Base-by-base conservation (phyloP, 2,329 filamentous ascomycete species). In the Aphanoascus verrucosus region DNA sequence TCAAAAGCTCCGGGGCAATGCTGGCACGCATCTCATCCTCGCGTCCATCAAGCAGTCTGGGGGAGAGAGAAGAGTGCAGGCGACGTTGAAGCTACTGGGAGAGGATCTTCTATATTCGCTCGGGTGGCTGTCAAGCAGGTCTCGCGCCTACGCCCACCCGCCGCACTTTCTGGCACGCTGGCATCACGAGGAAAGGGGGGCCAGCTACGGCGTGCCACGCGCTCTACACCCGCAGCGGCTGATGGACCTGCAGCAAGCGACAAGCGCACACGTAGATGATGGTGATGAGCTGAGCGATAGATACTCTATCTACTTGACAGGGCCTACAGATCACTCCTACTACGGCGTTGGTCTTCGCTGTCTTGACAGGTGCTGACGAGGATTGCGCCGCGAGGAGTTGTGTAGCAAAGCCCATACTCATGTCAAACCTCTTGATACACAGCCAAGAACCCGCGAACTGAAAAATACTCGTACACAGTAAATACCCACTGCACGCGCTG, bases 141-240 rank as follows among this genome's bases (percentile, higher is more conserved):
- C 56, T 48, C 17, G 50, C 44, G 28, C 31, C 17, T 53, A 58
- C 57, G 54, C 57, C 37, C 19, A 42, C 32, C 15, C n/a, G 3
- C 12, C 19, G 57, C 49, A 59, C 9, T 45, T 54, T 49, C 46
- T 17, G 54, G 44, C 57, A 59, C 57, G 54, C 40, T 23, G 31
- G 53, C 48, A 44, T 55, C 55, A 55, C 53, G 42, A 50, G 55
- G 23, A 32, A 35, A 38, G 43, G 51, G 51, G 51, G 51, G 23
- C 44, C 34, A 34, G 9, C 6, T 47, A 53, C 51, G 35, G 42
- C 40, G 23, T 32, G 12, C 12, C 15, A 40, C 37, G 15, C 37
- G 3, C 23, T 28, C 23, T 7, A 28, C 23, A 28, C 23, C 23
- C 23, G 23, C 23, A 28, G 23, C 23, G 23, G 23, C 23, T 28